phyloP scores from a whole-genome alignment of 768 basidiomycete genomes.

The Heimioporus sp. region DNA sequence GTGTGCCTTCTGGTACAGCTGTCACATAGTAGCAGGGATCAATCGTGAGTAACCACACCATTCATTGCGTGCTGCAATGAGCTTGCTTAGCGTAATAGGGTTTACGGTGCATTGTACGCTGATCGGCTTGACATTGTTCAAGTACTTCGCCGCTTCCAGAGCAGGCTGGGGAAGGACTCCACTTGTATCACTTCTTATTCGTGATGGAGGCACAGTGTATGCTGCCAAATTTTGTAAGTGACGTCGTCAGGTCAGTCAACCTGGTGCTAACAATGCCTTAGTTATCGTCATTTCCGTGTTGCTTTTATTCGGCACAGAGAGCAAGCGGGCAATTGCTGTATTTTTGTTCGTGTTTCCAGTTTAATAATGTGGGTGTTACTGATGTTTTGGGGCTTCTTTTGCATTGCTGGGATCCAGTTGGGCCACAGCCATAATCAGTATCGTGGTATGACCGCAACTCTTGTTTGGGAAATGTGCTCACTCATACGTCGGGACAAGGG shows the following conservation, averaged over 20 bases:
- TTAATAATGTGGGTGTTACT: not conserved
- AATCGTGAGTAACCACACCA: conserved; percentile 5
- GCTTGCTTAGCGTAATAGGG: conserved; percentile 7
- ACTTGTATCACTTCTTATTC: conserved; percentile 19
- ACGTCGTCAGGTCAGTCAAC: not conserved
- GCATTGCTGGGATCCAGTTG: conserved; percentile 8
- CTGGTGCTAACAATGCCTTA: not conserved
- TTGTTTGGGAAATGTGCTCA: not conserved
- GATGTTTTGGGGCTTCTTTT: not conserved
- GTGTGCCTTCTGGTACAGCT: conserved; percentile 8
- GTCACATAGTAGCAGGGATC: not conserved
- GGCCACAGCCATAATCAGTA: conserved; percentile 9
- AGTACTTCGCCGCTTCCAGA: conserved; percentile 15
- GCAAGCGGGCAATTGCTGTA: not conserved
- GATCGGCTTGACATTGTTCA: conserved; percentile 15
- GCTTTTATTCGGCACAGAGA: not conserved
- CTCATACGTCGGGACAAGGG: conserved; percentile 12
- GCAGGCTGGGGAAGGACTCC: conserved; percentile 17
- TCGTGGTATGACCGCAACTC: conserved; percentile 7
- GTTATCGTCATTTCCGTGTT: not conserved
- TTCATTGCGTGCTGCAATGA: not conserved
- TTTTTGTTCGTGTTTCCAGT: conserved; percentile 3
- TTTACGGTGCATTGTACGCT: conserved; percentile 15
- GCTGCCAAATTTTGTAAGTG: conserved; percentile 8
- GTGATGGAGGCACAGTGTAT: conserved; percentile 14